Evolutionary conservation across 148 eudicot species (phyloP).

Genomic region (Chenopodium berlandieri): DNA sequence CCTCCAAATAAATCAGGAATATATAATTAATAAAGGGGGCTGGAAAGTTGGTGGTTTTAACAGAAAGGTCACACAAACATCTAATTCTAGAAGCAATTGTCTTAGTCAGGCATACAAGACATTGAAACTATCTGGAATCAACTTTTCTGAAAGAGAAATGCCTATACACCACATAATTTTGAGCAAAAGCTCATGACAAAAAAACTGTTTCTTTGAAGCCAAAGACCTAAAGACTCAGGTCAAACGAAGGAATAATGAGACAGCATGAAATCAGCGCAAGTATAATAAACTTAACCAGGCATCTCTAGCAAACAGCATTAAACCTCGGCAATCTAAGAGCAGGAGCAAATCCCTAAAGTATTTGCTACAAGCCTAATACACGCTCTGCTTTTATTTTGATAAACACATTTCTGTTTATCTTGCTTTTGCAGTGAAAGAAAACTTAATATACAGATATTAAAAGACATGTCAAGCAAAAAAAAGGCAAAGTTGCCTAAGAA

Average conservation of each 20-base stretch:
- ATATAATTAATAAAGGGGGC: no score
- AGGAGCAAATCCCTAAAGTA: neutral
- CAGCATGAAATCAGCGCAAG: neutral
- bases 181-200: neutral
- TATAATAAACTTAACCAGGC: neutral
- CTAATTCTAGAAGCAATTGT: neutral
- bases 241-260: neutral
- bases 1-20: no score
- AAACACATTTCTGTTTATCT: neutral
- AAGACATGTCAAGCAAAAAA: neutral
- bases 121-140: neutral
- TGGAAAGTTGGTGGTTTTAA: neutral
- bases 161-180: neutral
- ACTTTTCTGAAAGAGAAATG: neutral
- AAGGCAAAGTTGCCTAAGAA: neutral
- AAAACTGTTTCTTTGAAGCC: neutral
- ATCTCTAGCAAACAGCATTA: neutral
- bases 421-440: neutral
- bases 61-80: neutral
- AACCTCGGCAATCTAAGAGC: neutral
- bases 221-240: no score
- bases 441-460: neutral
- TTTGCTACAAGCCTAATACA: neutral
- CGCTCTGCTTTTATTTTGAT: neutral
- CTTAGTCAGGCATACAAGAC: neutral